phyloP scores from a whole-genome alignment of 2,329 filamentous ascomycete species.

The Talaromyces pinophilus region DNA sequence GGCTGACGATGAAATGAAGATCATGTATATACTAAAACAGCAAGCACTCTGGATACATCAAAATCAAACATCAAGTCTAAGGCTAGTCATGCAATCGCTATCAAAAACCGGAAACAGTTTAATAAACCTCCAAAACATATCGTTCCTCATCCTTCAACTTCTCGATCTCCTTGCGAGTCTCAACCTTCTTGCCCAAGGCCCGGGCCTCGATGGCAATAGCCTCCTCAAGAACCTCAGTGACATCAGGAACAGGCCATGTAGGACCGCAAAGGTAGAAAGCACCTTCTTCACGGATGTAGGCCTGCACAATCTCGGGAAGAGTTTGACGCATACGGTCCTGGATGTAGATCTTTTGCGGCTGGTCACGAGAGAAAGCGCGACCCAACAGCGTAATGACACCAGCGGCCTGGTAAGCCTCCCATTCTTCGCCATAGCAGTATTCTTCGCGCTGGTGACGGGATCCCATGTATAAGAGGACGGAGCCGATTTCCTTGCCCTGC shows the following conservation, averaged over 20 bases:
- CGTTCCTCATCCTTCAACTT: conserved; percentile 90
- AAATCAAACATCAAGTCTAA: conserved; percentile 13
- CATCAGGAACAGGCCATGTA: conserved; percentile 97
- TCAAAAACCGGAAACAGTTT: conserved; percentile 35
- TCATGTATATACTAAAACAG: conserved; percentile 8
- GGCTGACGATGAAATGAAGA: neutral
- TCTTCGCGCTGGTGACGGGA: conserved; percentile 97
- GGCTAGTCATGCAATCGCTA: conserved; percentile 9
- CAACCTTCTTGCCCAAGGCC: conserved; percentile 71
- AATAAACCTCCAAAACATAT: conserved; percentile 97
- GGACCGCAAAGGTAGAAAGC: conserved; percentile 97
- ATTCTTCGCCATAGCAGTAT: conserved; percentile 98
- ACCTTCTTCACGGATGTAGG: conserved; percentile 84
- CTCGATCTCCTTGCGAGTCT: conserved; percentile 89
- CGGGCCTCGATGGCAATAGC: conserved; percentile 77
- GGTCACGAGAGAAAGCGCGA: conserved; percentile 91
- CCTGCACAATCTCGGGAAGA: conserved; percentile 75
- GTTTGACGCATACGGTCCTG: conserved; percentile 96
- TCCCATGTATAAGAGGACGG: conserved; percentile 93
- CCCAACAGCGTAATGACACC: conserved; percentile 94
- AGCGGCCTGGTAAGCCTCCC: conserved; percentile 95
- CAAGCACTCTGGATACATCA: neutral
- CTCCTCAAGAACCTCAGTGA: conserved; percentile 90
- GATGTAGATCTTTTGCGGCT: conserved; percentile 98
- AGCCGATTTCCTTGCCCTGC: conserved; percentile 92